Base-by-base conservation (phyloP, 768 basidiomycete genomes). In the Naganishia vishniacii region DNA sequence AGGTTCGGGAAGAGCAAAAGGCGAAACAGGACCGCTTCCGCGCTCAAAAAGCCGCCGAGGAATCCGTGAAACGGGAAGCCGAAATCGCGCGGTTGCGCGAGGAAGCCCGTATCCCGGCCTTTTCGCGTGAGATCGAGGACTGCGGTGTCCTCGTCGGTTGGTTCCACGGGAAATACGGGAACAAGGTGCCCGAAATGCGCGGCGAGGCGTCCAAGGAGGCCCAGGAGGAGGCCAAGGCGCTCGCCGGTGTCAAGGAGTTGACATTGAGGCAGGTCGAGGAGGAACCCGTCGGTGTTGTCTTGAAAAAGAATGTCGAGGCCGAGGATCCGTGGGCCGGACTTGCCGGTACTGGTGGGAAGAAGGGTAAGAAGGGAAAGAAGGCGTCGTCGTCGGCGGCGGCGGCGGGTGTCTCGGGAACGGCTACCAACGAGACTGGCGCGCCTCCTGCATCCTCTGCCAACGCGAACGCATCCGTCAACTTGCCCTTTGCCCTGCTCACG, bases 271-370 rank as follows among this genome's bases (percentile, higher is more conserved):
- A 90, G 74, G 91, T 98, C 29, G 91, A 92, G 34, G 80, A 79
- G 16, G 82, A 84, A 8, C 77, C 78, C 34, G 85, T 87, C 58
- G 89, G 87, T 37, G 77, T 86, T 64, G 82, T 93, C 23, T 82
- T 86, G 71, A 97, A 94, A 82, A 99, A 99, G 83, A 97, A 97
- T 81, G 87, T 85, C 32, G 88, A 88, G 28, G 87, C 92, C 47
- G 85, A 89, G 61, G 71, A 84, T 4, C 89, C 91, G 77, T 92
- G 91, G 76, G 83, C 85, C 18, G 70, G 70, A 16, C 74, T 77
- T 65, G 73, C 72, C 41, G 72, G 73, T 11, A 73, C 72, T 8
- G 70, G 72, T 46, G 88, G 84, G 18, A 80, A 79, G 66, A 77
- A 81, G 66, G 81, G 82, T 49, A 86, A 84, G 70, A 81, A 73